A percentile compares a stretch with the other conserved stretches of the same genome.
phyloP scores from a whole-genome alignment of 345 rosid genomes.

The Salix exigua region DNA sequence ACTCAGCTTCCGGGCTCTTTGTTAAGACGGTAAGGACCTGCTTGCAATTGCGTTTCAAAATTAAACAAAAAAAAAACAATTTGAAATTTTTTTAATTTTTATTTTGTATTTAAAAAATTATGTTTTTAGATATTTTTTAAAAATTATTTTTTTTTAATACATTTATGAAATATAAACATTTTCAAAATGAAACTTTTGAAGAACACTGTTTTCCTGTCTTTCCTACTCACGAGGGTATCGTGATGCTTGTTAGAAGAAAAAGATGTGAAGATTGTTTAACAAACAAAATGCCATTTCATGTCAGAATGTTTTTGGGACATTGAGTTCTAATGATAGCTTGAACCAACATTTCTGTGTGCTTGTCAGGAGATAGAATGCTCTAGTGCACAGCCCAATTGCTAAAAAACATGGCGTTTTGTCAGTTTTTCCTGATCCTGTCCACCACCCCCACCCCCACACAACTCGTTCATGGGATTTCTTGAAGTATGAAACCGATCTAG shows the following conservation, averaged over 20 bases:
- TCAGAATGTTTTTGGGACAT: not conserved
- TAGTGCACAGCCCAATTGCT: slow-evolving; percentile 44
- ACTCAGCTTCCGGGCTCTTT: slow-evolving; percentile 50
- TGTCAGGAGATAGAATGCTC: slow-evolving; percentile 42
- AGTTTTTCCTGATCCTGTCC: slow-evolving; percentile 57
- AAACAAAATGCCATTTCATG: not conserved
- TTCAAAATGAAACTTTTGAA: too few relatives aligned
- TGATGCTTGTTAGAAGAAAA: too few relatives aligned
- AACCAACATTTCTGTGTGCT: not conserved
- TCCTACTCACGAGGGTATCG: too few relatives aligned
- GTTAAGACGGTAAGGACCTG: slow-evolving; percentile 35
- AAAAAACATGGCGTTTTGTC: slow-evolving; percentile 61
- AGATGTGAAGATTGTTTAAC: not conserved
- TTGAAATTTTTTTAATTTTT: not conserved
- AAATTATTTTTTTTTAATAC: too few relatives aligned
- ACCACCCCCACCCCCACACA: slow-evolving; percentile 74
- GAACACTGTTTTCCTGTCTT: too few relatives aligned
- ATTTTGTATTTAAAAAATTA: not conserved
- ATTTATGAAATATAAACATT: too few relatives aligned
- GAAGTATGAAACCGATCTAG: slow-evolving; percentile 47
- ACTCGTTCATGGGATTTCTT: slow-evolving; percentile 96
- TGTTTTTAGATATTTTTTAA: too few relatives aligned
- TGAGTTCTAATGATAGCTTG: not conserved
- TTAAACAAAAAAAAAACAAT: too few relatives aligned
- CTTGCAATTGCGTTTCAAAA: too few relatives aligned